Base-by-base conservation (phyloP, 768 basidiomycete genomes). In the Xerocomellus amylosporus region DNA sequence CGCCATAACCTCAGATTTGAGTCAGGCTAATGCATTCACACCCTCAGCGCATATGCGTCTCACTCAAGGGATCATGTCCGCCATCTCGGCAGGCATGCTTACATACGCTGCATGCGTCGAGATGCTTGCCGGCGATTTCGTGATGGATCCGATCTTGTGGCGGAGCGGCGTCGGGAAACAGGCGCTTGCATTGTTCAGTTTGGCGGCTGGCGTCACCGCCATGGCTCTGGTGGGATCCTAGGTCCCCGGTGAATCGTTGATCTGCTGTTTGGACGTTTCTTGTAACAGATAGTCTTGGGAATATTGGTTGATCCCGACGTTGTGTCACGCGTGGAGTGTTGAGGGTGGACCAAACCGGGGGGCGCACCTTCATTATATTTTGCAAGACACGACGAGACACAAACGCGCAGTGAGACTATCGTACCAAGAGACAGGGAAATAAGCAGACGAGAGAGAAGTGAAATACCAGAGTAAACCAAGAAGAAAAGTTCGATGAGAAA, bases 41-140 rank as follows among this genome's bases (percentile, higher is more conserved):
- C 14, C 19, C 24, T 28, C 60, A 79, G 79, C 74, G 10, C 73
- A 74, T n/a, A 73, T 85, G 67, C 71, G 75, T 36, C 75, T 87
- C 15, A 76, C 77, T 1, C 85, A 88, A 65, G 90, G 90, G 20
- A 64, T 91, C 41, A 85, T 91, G 85, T 86, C 84, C 8, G 88
- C 87, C n/a, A 75, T 90, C 31, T 89, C 87, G 0, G 87, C 89
- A 1, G 89, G 90, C 4, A 84, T 92, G 86, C 79, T 93, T 46
- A 90, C 86, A 42, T 92, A 91, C 62, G 90, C 86, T 0, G 82
- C 86, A 12, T 88, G 85, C 10, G 88, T 92, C 8, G 90, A 92
- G 76, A 92, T 93, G 87, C 80, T 93, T 48, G 90, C 88, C 0
- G 90, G 82, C 3, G 90, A 93, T 68, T 91, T 92, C 59, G 87